These are phyloP conservation scores for Microsporum canis DNA, from an alignment of 2,329 filamentous ascomycete genomes.

Conservation along the genomic window DNA sequence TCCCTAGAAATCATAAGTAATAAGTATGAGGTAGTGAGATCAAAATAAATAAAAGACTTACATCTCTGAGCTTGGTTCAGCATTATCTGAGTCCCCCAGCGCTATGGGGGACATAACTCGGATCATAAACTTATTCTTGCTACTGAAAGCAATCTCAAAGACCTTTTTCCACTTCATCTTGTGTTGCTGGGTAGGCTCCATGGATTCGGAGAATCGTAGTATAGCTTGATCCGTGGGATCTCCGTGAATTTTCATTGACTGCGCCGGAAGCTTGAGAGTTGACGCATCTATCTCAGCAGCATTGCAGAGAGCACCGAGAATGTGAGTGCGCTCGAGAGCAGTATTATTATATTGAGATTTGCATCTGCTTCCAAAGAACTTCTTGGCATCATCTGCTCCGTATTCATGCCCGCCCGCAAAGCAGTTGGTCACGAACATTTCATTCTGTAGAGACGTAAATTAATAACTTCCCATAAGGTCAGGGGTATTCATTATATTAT, in stretches of 20 bases:
- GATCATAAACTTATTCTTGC: constrained; percentile 76
- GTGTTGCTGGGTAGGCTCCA: constrained; percentile 50
- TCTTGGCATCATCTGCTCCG: constrained; percentile 42
- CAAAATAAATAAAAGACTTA: constrained; percentile 14
- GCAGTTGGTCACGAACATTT: constrained; percentile 62
- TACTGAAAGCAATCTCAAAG: constrained; percentile 65
- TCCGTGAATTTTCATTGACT: constrained; percentile 55
- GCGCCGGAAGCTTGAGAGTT: constrained; percentile 47
- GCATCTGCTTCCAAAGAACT: constrained; percentile 25
- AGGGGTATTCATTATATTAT: background rate
- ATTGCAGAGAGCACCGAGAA: constrained; percentile 61
- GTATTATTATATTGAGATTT: constrained; percentile 21
- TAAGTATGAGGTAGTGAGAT: background rate
- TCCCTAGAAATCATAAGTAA: constrained; percentile 20
- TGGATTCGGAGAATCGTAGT: constrained; percentile 56
- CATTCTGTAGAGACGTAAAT: constrained; percentile 40
- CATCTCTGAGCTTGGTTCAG: constrained; percentile 22
- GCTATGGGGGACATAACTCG: constrained; percentile 41
- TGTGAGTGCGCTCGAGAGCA: constrained; percentile 35
- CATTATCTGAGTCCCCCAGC: background rate
- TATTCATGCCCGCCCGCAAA: constrained; percentile 46
- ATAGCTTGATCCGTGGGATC: constrained; percentile 69
- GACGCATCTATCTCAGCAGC: constrained; percentile 62
- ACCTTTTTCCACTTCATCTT: constrained; percentile 53
- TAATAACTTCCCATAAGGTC: background rate